Percentiles rank a stretch among this genome's conserved stretches.
These are phyloP conservation scores for Penicillium simplicissimum DNA, from an alignment of 495 filamentous ascomycete genomes.

Conservation along the genomic window DNA sequence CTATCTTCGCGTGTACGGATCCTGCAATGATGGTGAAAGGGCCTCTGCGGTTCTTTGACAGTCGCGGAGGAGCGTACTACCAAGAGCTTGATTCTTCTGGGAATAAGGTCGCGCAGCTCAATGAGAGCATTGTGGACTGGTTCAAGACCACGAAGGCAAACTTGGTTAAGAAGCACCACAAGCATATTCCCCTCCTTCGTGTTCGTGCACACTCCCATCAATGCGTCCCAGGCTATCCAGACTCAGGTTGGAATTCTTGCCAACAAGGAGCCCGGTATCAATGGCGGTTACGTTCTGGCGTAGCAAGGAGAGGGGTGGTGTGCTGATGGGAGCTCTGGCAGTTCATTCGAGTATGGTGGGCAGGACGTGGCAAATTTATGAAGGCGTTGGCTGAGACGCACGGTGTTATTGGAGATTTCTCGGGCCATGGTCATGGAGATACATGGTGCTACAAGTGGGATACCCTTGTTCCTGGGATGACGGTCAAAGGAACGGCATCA, in stretches of 20 bases:
- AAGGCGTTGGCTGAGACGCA: slow-evolving; percentile 52
- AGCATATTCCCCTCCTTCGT: slow-evolving; percentile 60
- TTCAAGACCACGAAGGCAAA: slow-evolving; percentile 47
- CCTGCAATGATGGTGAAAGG: slow-evolving; percentile 20
- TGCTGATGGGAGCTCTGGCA: not conserved
- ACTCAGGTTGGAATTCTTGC: slow-evolving; percentile 34
- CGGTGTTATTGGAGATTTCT: slow-evolving; percentile 60
- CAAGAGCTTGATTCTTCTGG: slow-evolving; percentile 40
- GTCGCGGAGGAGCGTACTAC: slow-evolving; percentile 57
- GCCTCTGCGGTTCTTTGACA: slow-evolving; percentile 73
- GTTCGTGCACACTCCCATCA: slow-evolving; percentile 68
- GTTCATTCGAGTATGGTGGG: slow-evolving; percentile 30
- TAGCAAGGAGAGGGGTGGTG: slow-evolving; percentile 53
- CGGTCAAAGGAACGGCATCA: slow-evolving; percentile 39
- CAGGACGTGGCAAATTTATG: slow-evolving; percentile 67
- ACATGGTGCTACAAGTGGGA: slow-evolving; percentile 55
- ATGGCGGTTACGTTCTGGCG: slow-evolving; percentile 59
- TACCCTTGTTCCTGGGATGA: slow-evolving; percentile 25
- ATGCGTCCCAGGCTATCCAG: slow-evolving; percentile 54
- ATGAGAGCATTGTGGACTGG: slow-evolving; percentile 54
- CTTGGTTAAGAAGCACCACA: slow-evolving; percentile 40
- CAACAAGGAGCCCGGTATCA: slow-evolving; percentile 59
- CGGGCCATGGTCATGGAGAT: slow-evolving; percentile 68
- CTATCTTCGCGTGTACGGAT: slow-evolving; percentile 52
- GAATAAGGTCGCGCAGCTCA: slow-evolving; percentile 33